Evolutionary conservation across 1,284 basidiomycete genomes (phyloP).

Genomic region (Malassezia pachydermatis): DNA sequence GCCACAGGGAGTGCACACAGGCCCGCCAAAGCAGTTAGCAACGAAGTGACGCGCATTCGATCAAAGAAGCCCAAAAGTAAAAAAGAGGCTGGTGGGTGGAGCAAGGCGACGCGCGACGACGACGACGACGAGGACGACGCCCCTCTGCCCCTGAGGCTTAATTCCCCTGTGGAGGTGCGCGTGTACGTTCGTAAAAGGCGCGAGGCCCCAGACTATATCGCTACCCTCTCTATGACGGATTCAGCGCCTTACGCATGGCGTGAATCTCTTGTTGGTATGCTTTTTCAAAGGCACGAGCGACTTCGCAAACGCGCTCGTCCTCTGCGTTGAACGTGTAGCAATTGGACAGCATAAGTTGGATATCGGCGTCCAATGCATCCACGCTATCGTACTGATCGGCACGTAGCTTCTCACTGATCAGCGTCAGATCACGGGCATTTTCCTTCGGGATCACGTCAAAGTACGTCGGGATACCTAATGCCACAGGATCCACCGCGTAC

Average conservation of each 20-base stretch:
- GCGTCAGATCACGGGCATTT: slow-evolving; percentile 73
- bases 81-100: too few relatives aligned
- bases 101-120: too few relatives aligned
- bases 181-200: too few relatives aligned
- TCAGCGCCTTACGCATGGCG: slow-evolving; percentile 16
- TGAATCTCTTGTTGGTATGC: slow-evolving; percentile 40
- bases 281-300: slow-evolving; percentile 47
- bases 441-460: slow-evolving; percentile 68
- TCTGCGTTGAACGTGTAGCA: slow-evolving; percentile 73
- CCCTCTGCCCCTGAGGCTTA: too few relatives aligned
- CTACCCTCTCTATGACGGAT: not conserved
- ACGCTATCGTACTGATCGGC: slow-evolving; percentile 67
- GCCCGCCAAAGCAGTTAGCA: slow-evolving; percentile 2
- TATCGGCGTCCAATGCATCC: slow-evolving; percentile 67
- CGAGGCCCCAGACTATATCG: not conserved
- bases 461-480: slow-evolving; percentile 69
- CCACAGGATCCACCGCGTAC: slow-evolving; percentile 60
- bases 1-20: not conserved
- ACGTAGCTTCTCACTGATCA: slow-evolving; percentile 73
- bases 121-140: too few relatives aligned
- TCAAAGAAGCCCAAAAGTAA: too few relatives aligned
- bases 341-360: slow-evolving; percentile 74
- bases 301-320: slow-evolving; percentile 62
- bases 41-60: too few relatives aligned
- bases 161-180: too few relatives aligned